Evolutionary conservation across 257 asterid species (phyloP).

Genomic region (Asclepias syriaca): DNA sequence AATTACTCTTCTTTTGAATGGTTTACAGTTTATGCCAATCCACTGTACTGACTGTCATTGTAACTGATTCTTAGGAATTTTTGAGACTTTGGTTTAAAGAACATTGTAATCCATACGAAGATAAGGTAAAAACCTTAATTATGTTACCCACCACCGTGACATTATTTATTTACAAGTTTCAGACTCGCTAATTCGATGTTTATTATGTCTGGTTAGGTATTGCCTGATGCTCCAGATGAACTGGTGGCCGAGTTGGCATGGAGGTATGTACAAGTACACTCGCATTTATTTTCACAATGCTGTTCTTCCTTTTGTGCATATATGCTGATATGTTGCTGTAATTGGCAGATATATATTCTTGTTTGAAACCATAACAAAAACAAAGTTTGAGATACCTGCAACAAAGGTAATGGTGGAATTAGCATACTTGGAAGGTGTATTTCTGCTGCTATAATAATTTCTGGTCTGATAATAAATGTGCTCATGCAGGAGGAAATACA

Average conservation of each 20-base stretch:
- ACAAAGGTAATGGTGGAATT: conserved; percentile 39
- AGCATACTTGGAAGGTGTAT: not conserved
- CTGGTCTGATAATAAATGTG: conserved; percentile 8
- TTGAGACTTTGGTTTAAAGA: conserved; percentile 93
- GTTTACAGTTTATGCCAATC: not conserved
- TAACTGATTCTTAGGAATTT: conserved; percentile 58
- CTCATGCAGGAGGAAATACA: conserved; percentile 68
- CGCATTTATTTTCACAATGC: not conserved
- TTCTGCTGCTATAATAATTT: conserved; percentile 2
- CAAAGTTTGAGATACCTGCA: conserved; percentile 52
- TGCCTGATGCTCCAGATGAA: conserved; percentile 92
- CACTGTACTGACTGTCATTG: conserved; percentile 17
- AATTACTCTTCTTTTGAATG: not conserved
- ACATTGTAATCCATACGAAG: conserved; percentile 86
- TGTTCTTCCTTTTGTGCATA: not conserved
- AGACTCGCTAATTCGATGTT: conserved; percentile 14
- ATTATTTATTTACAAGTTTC: not conserved
- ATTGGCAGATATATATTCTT: conserved; percentile 71
- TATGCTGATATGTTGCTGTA: conserved; percentile 9
- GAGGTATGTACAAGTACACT: conserved; percentile 42
- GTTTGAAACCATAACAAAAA: conserved; percentile 73
- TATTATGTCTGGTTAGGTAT: conserved; percentile 38
- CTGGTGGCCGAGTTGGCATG: conserved; percentile 87
- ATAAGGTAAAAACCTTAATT: conserved; percentile 45
- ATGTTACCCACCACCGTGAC: not conserved